Evolutionary conservation across 2,329 filamentous ascomycete species (phyloP).

Genomic region (Exserohilum rostratum): DNA sequence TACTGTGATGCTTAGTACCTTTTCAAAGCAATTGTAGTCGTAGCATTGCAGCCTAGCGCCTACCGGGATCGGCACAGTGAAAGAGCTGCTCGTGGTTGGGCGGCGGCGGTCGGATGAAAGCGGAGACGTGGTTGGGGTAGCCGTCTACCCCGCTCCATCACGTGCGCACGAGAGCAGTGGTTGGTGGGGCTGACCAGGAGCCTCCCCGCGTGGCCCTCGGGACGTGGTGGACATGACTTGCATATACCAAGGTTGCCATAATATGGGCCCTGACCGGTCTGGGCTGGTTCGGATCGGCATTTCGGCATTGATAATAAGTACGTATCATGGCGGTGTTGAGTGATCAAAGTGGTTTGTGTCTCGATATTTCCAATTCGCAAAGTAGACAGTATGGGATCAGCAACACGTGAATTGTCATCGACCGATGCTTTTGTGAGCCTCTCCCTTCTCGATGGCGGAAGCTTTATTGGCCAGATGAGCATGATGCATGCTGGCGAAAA

Average conservation of each 20-base stretch:
- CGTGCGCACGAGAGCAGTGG: background rate
- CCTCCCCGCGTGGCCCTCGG: background rate
- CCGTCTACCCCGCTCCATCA: slow-evolving; percentile 10
- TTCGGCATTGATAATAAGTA: background rate
- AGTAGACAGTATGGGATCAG: background rate
- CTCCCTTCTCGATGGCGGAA: slow-evolving; percentile 42
- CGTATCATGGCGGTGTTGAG: background rate
- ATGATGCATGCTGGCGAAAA: slow-evolving; percentile 37
- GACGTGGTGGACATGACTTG: no score
- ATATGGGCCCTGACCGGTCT: no score
- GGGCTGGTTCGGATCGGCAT: no score
- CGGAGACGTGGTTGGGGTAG: background rate
- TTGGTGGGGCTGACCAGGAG: background rate
- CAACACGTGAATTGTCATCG: slow-evolving; percentile 12
- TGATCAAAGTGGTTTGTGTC: background rate
- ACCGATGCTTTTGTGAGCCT: slow-evolving; percentile 31
- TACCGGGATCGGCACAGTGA: background rate
- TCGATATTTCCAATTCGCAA: background rate
- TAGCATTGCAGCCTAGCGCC: background rate
- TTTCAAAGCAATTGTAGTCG: background rate
- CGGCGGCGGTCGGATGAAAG: background rate
- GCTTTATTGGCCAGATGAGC: slow-evolving; percentile 36
- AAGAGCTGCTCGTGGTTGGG: background rate
- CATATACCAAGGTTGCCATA: no score
- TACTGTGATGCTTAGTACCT: background rate